Percentiles rank a stretch among this genome's conserved stretches.
phyloP scores from a whole-genome alignment of 83 land plant species.

The Thuja plicata region DNA sequence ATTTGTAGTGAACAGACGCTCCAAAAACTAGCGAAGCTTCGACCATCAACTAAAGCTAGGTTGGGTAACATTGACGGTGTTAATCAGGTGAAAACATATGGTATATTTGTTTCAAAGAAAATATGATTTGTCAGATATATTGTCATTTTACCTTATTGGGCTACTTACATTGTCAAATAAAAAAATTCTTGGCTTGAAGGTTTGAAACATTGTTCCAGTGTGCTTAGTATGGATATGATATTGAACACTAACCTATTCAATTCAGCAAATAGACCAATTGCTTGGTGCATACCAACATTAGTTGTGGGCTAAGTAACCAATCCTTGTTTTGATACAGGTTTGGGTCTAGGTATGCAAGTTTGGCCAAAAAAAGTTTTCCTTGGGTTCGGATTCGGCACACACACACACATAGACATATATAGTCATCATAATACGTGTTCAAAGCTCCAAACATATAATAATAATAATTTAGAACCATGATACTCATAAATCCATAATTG shows the following conservation, averaged over 20 bases:
- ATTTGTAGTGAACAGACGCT: conserved; percentile 78
- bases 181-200: background rate
- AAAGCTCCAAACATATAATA: no score
- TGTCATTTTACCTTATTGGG: background rate
- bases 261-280: background rate
- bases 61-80: conserved; percentile 87
- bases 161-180: background rate
- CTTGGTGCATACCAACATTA: background rate
- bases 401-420: no score
- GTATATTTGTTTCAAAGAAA: background rate
- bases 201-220: background rate
- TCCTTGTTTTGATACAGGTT: no score
- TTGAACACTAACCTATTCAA: background rate
- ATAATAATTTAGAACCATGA: no score
- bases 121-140: background rate
- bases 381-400: no score
- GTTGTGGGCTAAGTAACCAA: background rate
- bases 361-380: no score
- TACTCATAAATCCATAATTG: no score
- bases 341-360: no score
- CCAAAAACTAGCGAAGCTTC: conserved; percentile 59
- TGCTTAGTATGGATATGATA: background rate
- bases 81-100: conserved; percentile 61
- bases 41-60: conserved; percentile 81
- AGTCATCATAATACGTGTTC: no score